Conservation (phyloP, 306 rosid genomes). For the Vigna radiata region DNA sequence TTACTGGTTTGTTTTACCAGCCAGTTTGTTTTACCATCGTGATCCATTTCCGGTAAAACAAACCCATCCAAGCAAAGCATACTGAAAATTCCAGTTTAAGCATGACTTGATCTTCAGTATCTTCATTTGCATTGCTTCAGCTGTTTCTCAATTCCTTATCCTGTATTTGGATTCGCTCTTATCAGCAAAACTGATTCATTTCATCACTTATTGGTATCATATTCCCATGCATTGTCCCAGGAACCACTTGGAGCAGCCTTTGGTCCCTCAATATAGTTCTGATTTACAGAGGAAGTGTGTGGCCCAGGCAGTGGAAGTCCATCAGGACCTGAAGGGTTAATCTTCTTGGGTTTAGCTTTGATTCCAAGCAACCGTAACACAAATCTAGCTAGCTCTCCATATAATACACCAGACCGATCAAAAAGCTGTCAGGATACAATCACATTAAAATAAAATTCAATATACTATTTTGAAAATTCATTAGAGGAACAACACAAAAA, state of each 20-base stretch:
- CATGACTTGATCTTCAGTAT: constrained; percentile 10
- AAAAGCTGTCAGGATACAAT: constrained; percentile 63
- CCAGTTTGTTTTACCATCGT: neutral
- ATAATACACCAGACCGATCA: constrained; percentile 78
- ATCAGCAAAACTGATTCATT: neutral
- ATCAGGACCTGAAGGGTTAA: constrained; percentile 58
- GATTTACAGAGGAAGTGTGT: constrained; percentile 46
- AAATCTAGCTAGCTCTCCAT: constrained; percentile 86
- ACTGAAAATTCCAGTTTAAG: neutral
- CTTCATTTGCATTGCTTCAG: neutral
- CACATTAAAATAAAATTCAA: constrained; percentile 6
- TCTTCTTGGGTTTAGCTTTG: constrained; percentile 58
- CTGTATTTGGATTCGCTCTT: neutral
- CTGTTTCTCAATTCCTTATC: neutral
- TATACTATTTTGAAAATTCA: neutral
- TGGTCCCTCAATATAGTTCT: constrained; percentile 58
- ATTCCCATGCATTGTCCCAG: constrained; percentile 83
- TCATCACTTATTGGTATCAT: constrained; percentile 42
- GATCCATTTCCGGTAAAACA: neutral
- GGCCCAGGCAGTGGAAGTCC: constrained; percentile 56
- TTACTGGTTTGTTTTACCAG: neutral
- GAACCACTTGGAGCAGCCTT: constrained; percentile 62
- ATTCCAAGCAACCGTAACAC: constrained; percentile 77
- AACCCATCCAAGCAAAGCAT: constrained; percentile 26
- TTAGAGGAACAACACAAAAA: too few relatives aligned